These are phyloP conservation scores for Cystobasidium sp. DNA, from an alignment of 1,284 basidiomycete species.

Conservation along the genomic window DNA sequence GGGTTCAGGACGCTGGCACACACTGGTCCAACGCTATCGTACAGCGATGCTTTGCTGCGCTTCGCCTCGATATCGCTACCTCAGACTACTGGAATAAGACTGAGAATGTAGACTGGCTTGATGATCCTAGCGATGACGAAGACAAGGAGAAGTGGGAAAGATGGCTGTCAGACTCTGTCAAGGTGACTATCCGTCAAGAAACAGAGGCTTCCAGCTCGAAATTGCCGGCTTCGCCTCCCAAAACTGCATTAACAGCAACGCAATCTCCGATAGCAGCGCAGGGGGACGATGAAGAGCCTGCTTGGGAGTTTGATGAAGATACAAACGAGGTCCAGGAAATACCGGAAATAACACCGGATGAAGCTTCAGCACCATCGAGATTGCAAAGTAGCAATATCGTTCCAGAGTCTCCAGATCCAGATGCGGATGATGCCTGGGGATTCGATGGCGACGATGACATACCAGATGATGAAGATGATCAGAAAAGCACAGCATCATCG, in stretches of 20 bases:
- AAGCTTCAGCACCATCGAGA: background rate
- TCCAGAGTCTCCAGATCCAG: constrained; percentile 6
- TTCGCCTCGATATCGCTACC: constrained; percentile 8
- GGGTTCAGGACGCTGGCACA: constrained; percentile 23
- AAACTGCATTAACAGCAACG: background rate
- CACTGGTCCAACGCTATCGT: constrained; percentile 33
- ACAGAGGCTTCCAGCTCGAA: background rate
- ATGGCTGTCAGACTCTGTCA: constrained; percentile 16
- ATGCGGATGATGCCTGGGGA: constrained; percentile 32
- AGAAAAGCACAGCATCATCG: background rate
- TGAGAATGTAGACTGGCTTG: constrained; percentile 23
- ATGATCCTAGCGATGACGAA: constrained; percentile 3
- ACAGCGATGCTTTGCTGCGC: constrained; percentile 11
- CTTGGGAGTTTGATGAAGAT: constrained; percentile 44
- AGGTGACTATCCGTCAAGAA: background rate
- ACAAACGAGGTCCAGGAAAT: background rate
- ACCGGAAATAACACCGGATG: background rate
- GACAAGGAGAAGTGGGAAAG: constrained; percentile 21
- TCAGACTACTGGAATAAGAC: constrained; percentile 41
- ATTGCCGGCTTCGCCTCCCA: background rate
- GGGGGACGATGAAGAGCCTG: constrained; percentile 27
- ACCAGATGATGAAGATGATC: background rate
- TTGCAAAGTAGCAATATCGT: background rate
- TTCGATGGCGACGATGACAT: constrained; percentile 11
- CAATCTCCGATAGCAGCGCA: background rate